These are phyloP conservation scores for Penicillium freii DNA, from an alignment of 2,329 filamentous ascomycete species.

Conservation along the genomic window DNA sequence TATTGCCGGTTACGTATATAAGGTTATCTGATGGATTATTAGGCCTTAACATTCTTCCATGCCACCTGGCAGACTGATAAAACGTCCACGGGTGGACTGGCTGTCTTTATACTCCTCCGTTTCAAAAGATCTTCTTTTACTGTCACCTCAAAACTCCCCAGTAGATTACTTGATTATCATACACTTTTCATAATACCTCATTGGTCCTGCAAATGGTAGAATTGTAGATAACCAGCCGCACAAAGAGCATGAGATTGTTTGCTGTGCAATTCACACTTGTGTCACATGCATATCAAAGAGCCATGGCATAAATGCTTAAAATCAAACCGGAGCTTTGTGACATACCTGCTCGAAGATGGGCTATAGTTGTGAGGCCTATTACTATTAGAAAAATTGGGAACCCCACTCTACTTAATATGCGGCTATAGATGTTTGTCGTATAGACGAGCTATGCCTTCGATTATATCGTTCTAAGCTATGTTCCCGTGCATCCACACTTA, in stretches of 20 bases:
- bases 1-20: background rate
- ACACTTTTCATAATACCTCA: no score
- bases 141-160: no score
- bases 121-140: no score
- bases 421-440: background rate
- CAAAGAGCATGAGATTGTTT: no score
- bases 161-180: no score
- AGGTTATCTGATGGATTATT: background rate
- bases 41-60: background rate
- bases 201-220: no score
- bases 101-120: background rate
- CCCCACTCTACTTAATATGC: no score
- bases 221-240: no score
- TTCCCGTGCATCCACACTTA: background rate
- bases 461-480: background rate
- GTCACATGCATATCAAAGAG: no score
- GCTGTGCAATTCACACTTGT: no score
- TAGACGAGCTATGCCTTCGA: background rate
- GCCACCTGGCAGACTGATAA: background rate
- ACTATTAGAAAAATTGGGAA: background rate
- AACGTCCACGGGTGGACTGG: background rate
- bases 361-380: background rate
- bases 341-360: background rate
- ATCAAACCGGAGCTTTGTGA: background rate
- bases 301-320: background rate